A percentile compares a stretch with the other conserved stretches of the same genome.
phyloP scores from a whole-genome alignment of 2,329 filamentous ascomycete species.

The Paradendryphiella salina region DNA sequence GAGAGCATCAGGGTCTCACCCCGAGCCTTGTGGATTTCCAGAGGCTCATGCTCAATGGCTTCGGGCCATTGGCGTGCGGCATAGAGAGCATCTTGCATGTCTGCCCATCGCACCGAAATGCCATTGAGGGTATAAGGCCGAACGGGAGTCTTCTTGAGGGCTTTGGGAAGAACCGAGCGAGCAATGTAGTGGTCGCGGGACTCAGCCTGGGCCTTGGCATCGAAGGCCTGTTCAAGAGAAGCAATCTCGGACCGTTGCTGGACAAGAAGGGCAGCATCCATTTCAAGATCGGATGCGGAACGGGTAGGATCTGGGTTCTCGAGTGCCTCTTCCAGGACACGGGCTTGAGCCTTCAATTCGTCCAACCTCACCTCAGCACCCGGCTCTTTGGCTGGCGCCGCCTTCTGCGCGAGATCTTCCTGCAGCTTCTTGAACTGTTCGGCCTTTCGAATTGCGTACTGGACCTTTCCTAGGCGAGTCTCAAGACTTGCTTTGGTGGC shows the following conservation, averaged over 20 bases:
- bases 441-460: conserved; percentile 31
- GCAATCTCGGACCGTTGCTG: conserved; percentile 19
- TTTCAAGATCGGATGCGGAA: conserved; percentile 12
- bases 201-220: conserved; percentile 21
- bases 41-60: conserved; percentile 26
- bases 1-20: conserved; percentile 19
- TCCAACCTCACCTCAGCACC: conserved; percentile 27
- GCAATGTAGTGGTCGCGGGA: conserved; percentile 25
- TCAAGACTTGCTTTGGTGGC: conserved; percentile 29
- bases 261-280: conserved; percentile 17
- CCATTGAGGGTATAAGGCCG: conserved; percentile 32
- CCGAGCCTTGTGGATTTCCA: conserved; percentile 20
- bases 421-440: conserved; percentile 30
- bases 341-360: conserved; percentile 18
- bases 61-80: conserved; percentile 28
- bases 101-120: conserved; percentile 40
- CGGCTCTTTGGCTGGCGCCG: conserved; percentile 26
- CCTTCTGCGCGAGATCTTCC: conserved; percentile 13
- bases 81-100: conserved; percentile 40
- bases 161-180: conserved; percentile 30
- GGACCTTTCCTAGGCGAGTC: conserved; percentile 26
- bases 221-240: conserved; percentile 29
- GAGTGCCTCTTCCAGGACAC: conserved; percentile 16
- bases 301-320: conserved; percentile 21
- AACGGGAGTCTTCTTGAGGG: conserved; percentile 21